These are phyloP conservation scores for Emericellopsis terricola DNA, from an alignment of 495 filamentous ascomycete genomes.

Conservation along the genomic window DNA sequence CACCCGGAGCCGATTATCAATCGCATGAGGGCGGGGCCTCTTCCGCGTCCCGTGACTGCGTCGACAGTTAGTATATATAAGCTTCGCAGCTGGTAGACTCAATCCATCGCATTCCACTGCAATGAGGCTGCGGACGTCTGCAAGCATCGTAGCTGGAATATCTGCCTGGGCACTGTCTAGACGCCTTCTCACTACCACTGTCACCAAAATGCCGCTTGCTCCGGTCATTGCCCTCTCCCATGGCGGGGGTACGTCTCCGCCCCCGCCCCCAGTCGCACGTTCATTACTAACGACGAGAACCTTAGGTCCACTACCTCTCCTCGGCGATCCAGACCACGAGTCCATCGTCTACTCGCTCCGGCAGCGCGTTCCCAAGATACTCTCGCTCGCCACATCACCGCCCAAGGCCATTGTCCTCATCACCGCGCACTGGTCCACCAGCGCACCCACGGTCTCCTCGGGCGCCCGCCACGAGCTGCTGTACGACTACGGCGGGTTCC, in stretches of 20 bases:
- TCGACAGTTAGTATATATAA: no score
- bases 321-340: constrained; percentile 17
- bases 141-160: no score
- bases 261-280: background rate
- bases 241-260: constrained; percentile 13
- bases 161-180: no score
- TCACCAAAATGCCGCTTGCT: constrained; percentile 12
- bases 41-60: no score
- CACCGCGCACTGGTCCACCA: constrained; percentile 22
- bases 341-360: constrained; percentile 14
- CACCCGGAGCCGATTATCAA: no score
- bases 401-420: constrained; percentile 21
- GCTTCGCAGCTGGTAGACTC: no score
- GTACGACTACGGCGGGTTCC: constrained; percentile 27
- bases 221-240: constrained; percentile 23
- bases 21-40: no score
- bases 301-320: constrained; percentile 17
- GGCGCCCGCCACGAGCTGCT: constrained; percentile 14
- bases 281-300: background rate
- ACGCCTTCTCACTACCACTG: no score
- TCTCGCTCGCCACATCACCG: constrained; percentile 15
- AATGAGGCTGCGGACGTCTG: no score
- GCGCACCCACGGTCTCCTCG: constrained; percentile 14
- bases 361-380: constrained; percentile 14
- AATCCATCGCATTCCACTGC: no score